Conservation (phyloP, 768 basidiomycete species). For the Ephemerocybe angulata region DNA sequence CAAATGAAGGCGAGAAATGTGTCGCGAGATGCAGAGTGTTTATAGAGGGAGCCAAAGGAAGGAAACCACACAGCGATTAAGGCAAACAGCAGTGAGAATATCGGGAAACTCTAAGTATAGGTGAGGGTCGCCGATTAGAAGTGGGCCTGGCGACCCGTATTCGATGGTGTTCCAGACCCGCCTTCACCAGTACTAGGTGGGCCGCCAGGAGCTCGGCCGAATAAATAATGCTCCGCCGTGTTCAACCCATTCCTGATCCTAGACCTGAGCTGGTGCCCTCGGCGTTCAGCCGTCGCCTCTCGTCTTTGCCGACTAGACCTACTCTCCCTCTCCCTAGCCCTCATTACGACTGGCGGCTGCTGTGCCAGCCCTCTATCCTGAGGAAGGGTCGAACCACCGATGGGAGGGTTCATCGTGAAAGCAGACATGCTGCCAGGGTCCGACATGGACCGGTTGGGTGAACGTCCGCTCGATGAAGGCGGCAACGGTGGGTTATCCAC, state of each 20-base stretch:
- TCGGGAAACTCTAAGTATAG: no score
- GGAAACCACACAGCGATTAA: no score
- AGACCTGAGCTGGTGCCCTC: constrained; percentile 59
- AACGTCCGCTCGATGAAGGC: constrained; percentile 11
- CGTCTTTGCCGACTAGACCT: neutral
- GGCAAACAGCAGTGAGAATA: no score
- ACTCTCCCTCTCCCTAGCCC: neutral
- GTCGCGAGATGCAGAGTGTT: no score
- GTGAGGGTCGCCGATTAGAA: no score
- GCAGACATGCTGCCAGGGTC: constrained; percentile 9
- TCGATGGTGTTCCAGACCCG: no score
- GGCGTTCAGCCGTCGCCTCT: constrained; percentile 30
- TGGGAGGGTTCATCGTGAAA: neutral
- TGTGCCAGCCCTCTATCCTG: constrained; percentile 18
- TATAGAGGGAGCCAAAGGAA: no score
- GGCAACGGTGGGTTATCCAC: constrained; percentile 5
- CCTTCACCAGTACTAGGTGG: no score
- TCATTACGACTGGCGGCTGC: constrained; percentile 29
- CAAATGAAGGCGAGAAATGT: no score
- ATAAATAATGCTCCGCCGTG: constrained; percentile 64
- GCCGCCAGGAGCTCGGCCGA: no score
- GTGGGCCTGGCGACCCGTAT: no score
- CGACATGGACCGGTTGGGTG: constrained; percentile 17
- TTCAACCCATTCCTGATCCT: constrained; percentile 64
- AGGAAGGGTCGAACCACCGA: neutral